A percentile compares a stretch with the other conserved stretches of the same genome.
Evolutionary conservation across 768 basidiomycete genomes (phyloP).

Genomic region (Tephrocybe sp.): DNA sequence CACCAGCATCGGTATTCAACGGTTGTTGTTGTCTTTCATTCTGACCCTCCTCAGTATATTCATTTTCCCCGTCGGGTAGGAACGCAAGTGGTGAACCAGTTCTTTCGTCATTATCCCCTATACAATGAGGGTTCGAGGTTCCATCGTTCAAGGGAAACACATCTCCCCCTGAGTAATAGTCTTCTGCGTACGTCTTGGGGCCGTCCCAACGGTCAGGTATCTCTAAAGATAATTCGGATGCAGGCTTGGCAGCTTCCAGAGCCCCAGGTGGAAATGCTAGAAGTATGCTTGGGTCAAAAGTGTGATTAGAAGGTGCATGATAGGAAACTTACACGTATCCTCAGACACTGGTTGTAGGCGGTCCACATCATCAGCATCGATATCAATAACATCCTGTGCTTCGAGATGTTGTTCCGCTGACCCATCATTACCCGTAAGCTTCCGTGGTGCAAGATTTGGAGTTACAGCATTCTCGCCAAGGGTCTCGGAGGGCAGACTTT

Average conservation of each 20-base stretch:
- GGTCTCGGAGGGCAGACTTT: neutral
- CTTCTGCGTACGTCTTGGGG: conserved; percentile 31
- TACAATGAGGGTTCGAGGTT: conserved; percentile 3
- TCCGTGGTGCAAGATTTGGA: neutral
- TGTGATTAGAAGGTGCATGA: neutral
- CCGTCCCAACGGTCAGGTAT: conserved; percentile 35
- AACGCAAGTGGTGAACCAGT: conserved; percentile 5
- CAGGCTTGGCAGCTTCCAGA: conserved; percentile 11
- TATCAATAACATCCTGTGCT: conserved; percentile 4
- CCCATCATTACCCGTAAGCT: neutral
- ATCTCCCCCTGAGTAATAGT: conserved; percentile 32
- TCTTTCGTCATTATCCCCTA: conserved; percentile 11
- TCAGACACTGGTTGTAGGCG: conserved; percentile 25
- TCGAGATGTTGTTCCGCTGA: neutral
- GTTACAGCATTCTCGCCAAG: neutral
- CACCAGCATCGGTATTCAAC: conserved; percentile 10
- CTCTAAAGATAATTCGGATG: conserved; percentile 19
- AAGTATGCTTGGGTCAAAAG: neutral
- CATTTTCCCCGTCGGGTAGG: too few relatives aligned
- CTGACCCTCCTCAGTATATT: too few relatives aligned
- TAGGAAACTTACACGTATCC: conserved; percentile 28
- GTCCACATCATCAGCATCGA: conserved; percentile 13
- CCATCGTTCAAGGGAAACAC: conserved; percentile 5
- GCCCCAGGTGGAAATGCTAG: conserved; percentile 9
- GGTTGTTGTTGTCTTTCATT: too few relatives aligned